Evolutionary conservation across 305 asterid genomes (phyloP), one percentile per base, ranked within the genome.

Genomic region (Solanum aculeatissimum): DNA sequence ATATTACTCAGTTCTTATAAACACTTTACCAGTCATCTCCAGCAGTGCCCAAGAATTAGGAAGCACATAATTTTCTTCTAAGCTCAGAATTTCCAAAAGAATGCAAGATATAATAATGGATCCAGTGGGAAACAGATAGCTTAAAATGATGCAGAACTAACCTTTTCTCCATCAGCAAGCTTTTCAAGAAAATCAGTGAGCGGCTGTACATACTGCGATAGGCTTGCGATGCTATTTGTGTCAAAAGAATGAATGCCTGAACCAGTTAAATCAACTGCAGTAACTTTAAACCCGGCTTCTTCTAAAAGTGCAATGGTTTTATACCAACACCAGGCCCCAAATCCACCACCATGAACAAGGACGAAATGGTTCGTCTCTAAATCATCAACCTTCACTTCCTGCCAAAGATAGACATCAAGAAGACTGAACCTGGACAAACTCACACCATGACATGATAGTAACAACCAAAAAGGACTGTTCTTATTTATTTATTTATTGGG

Each of bases 251-350:
- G 92, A 83, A 95, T 90, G 70, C 99, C 99, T 55, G 99, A 92
- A 87, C 98, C 99, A 83, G 98, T 93, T 91, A 95, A 90, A 89
- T 97, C 98, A 71, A 97, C 87, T 3, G 99, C 99, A 77, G 99
- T 95, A 84, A 95, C 99, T 90, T 92, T 97, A 89, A 88, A 95
- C 82, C 98, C 98, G 85, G 66, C 86, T 87, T 95, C 98, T 90
- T 97, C 98, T 42, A 97, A 86, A 55, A 95, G 92, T 63, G 99
- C 98, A 83, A 97, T 97, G 87, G 95, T 95, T 88, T 97, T 97
- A 89, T 97, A 97, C 99, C 99, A 97, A 90, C 99, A 97, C 99
- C 99, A 97, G 74, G 99, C 99, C 85, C 99, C 99, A 89, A 94
- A 97, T 83, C 98, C 98, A 87, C 99, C 99, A 86, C 98, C 99